Conservation (phyloP, 208 protist species). For the Leishmania gerbilli region DNA sequence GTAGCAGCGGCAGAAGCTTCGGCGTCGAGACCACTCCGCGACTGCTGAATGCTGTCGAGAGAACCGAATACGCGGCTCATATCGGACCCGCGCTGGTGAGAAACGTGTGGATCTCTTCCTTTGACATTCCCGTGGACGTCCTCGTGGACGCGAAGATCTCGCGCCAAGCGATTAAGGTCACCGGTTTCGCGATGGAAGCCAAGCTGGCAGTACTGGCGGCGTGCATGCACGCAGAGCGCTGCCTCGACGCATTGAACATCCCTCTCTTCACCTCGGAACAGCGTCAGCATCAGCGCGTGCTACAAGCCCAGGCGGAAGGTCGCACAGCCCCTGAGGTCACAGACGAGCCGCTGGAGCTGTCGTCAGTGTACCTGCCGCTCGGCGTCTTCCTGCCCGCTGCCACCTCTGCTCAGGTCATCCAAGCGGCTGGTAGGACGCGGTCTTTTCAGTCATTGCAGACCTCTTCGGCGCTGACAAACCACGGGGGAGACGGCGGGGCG, state of each 20-base stretch:
- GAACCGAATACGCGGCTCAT: not conserved
- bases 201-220: conserved; percentile 64
- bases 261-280: conserved; percentile 57
- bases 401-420: not conserved
- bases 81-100: not conserved
- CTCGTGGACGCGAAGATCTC: conserved; percentile 38
- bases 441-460: conserved; percentile 4
- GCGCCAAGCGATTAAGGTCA: conserved; percentile 29
- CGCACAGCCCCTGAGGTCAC: conserved; percentile 49
- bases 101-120: conserved; percentile 15
- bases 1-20: not conserved
- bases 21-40: not conserved
- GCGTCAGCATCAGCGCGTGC: conserved; percentile 34
- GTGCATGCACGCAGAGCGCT: conserved; percentile 91
- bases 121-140: conserved; percentile 47
- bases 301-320: conserved; percentile 54
- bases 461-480: not conserved
- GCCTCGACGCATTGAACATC: conserved; percentile 69
- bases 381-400: conserved; percentile 6
- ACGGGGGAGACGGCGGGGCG: not conserved
- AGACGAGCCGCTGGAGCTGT: conserved; percentile 37
- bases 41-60: not conserved
- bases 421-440: not conserved
- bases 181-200: conserved; percentile 27
- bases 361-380: not conserved